Conservation (phyloP, 306 rosid species). For the Fagus crenata region DNA sequence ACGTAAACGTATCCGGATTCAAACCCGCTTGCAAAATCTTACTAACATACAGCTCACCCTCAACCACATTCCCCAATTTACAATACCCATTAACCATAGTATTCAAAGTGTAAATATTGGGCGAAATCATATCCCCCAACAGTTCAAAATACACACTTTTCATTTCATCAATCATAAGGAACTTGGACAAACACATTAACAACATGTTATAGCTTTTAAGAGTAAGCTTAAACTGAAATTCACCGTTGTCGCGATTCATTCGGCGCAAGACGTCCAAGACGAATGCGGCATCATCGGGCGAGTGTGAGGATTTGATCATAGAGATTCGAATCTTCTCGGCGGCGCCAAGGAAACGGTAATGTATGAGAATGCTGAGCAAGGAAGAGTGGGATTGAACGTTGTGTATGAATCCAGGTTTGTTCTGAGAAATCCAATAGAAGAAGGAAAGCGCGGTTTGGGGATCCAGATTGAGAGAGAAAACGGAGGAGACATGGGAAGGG, state of each 20-base stretch:
- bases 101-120: constrained; percentile 57
- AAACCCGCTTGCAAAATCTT: constrained; percentile 55
- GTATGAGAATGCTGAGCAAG: constrained; percentile 55
- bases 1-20: constrained; percentile 58
- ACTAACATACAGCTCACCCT: constrained; percentile 43
- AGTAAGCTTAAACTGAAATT: constrained; percentile 46
- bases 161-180: constrained; percentile 56
- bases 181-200: constrained; percentile 50
- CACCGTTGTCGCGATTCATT: constrained; percentile 36
- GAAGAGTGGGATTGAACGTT: constrained; percentile 48
- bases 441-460: constrained; percentile 66
- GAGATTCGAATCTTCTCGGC: constrained; percentile 65
- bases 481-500: constrained; percentile 52
- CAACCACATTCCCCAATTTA: constrained; percentile 61
- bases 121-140: constrained; percentile 47
- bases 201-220: constrained; percentile 65
- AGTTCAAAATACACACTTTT: constrained; percentile 50
- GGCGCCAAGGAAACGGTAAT: constrained; percentile 41
- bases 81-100: constrained; percentile 71
- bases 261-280: constrained; percentile 49
- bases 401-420: constrained; percentile 48
- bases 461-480: constrained; percentile 52
- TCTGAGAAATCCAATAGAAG: constrained; percentile 58
- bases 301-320: constrained; percentile 54
- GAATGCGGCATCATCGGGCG: constrained; percentile 39